Evolutionary conservation across 2,329 filamentous ascomycete species (phyloP), one percentile per base, ranked within the genome.

Genomic region (Geosmithia morbida): DNA sequence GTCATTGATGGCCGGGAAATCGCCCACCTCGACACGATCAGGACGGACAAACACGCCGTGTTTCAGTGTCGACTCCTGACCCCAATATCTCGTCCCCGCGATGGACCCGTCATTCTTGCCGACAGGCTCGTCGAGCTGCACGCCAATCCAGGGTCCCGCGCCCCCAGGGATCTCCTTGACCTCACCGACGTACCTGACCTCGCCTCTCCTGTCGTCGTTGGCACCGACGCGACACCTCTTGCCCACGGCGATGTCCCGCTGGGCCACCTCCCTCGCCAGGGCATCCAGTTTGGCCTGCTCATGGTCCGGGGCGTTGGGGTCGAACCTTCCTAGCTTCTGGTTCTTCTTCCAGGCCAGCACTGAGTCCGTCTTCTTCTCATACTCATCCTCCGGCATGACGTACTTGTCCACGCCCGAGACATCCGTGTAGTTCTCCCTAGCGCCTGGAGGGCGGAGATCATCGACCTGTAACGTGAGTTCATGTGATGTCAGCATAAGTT

Each of bases 261-360:
- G 73, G 52, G 74, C 68, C 53, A 95, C 71, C 58, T 94, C 87
- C 48, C 77, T 75, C 53, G 81, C 72, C 41, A 82, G 74, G 40
- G 81, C 81, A 16, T 76, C 73, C 49, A 85, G 69, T 61, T 85
- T 85, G 52, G 85, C 76, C 59, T 86, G 73, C 60, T 88, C 82
- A 19, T 84, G 76, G 50, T 72, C 78, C 17, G 85, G 80, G 7
- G 88, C 87, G 55, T 83, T 74, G 13, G 92, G 92, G 60, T 97
- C 87, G 66, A 98, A 98, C 37, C 92, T 86, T 46, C 92, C 92
- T n/a, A 97, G 77, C 62, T 94, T 89, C 64, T 95, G 82, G n/a
- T 80, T 71, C 67, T 86, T 90, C 68, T 98, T 98, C 88, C 88
- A 97, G 6, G 89, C 86, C 20, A 96, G 76, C 14, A 98, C 92